Evolutionary conservation across 2,329 filamentous ascomycete species (phyloP), one percentile per base, ranked within the genome.

Genomic region (Clonostachys rhizophaga): DNA sequence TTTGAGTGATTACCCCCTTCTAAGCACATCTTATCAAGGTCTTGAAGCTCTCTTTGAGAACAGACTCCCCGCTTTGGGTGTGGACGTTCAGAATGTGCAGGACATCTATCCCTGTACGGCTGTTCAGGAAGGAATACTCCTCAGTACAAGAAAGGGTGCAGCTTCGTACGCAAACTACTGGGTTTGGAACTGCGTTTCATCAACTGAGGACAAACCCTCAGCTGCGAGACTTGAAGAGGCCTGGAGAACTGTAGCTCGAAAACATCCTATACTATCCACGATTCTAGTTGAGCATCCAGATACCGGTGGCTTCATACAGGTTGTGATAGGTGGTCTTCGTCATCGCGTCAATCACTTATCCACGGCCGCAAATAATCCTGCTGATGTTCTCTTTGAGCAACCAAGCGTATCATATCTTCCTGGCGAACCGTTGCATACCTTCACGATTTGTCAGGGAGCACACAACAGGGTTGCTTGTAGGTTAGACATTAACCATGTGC

Each of bases 21-120:
- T 74, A 11, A 60, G 70, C 39, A 61, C 69, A 8, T 68, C 64
- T 4, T 68, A 71, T 46, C 65, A 69, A 9, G 67, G 65, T 6
- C 54, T 74, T 6, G 58, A 61, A 11, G 62, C 60, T 53, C 60
- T 75, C 46, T 69, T 72, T 7, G 53, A 46, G 50, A 62, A 58
- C 16, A 61, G 68, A 5, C 54, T 73, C 3, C 58, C 63, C 3
- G 56, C 58, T 5, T 58, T 72, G 24, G 63, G 64, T 10, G 42
- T 49, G 6, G 34, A 7, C 7, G 12, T 55, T 72, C 6, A 52
- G 5, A 51, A 57, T 4, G 52, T 70, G 0, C 54, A 65, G 20
- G 64, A 66, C 17, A 58, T 68, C 1, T 70, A 66, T 17, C 68
- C 67, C 1, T 67, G 63, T 45, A 66, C 67, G 1, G 63, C 65